Percentiles rank a stretch among this genome's conserved stretches.
Evolutionary conservation across 495 filamentous ascomycete genomes (phyloP).

Genomic region (Penicillium cosmopolitanum): DNA sequence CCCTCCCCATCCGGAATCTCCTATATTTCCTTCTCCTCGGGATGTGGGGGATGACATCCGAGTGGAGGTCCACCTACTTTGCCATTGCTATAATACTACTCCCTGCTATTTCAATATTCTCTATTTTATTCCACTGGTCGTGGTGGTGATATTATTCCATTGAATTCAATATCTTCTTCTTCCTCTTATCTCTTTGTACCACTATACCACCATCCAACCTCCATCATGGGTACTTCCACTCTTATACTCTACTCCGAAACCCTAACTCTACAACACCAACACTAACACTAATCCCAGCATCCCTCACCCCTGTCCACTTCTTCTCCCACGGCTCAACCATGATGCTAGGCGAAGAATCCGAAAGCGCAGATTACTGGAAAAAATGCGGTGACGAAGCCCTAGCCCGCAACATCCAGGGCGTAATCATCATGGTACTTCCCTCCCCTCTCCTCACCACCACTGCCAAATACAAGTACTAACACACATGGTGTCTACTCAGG

Average conservation of each 20-base stretch:
- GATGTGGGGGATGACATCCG: conserved; percentile 28
- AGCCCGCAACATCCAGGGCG: conserved; percentile 56
- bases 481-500: conserved; percentile 24
- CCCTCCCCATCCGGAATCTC: too few species aligned
- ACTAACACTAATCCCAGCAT: neutral
- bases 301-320: conserved; percentile 62
- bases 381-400: conserved; percentile 63
- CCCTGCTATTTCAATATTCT: too few species aligned
- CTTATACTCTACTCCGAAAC: neutral
- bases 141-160: too few species aligned
- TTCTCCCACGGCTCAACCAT: conserved; percentile 71
- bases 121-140: too few species aligned
- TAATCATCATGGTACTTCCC: conserved; percentile 61
- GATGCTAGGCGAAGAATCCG: conserved; percentile 65
- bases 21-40: conserved; percentile 12
- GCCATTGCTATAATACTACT: neutral
- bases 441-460: neutral
- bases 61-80: neutral
- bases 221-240: neutral
- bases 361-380: conserved; percentile 63
- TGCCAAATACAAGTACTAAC: neutral
- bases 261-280: neutral
- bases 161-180: neutral
- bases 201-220: neutral
- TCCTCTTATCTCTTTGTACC: neutral